Conservation (phyloP, 1,284 basidiomycete genomes). For the Polyporus tsugae region DNA sequence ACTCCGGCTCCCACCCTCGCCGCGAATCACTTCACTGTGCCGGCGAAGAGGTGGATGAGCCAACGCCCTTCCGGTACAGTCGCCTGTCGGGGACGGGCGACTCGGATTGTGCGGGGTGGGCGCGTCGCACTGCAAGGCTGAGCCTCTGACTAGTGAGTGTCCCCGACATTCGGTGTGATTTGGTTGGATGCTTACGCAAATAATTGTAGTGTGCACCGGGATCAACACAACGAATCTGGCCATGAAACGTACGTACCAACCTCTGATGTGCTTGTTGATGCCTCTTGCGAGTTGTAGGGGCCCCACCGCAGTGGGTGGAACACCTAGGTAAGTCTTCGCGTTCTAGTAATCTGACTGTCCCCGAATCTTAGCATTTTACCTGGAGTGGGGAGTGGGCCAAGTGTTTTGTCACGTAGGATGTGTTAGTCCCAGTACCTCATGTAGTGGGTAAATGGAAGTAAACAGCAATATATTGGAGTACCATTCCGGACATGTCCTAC, state of each 20-base stretch:
- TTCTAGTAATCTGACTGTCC: too few relatives aligned
- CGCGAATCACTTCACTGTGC: neutral
- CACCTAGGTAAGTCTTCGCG: neutral
- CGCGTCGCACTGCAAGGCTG: slow-evolving; percentile 22
- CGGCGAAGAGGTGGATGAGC: slow-evolving; percentile 5
- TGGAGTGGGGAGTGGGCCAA: too few relatives aligned
- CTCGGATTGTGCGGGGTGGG: slow-evolving; percentile 17
- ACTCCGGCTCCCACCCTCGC: slow-evolving; percentile 15
- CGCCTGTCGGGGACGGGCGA: slow-evolving; percentile 20
- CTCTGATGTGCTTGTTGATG: neutral
- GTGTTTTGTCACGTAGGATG: neutral
- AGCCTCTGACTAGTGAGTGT: slow-evolving; percentile 15
- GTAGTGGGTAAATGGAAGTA: neutral
- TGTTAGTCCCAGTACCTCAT: neutral
- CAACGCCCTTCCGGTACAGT: slow-evolving; percentile 22
- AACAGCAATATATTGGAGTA: neutral
- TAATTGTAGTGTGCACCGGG: neutral
- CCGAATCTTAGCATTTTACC: too few relatives aligned
- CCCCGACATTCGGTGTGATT: too few relatives aligned
- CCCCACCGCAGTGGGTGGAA: neutral
- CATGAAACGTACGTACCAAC: neutral
- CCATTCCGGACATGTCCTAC: neutral
- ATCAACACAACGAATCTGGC: neutral
- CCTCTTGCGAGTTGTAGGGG: neutral
- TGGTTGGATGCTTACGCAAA: neutral